Base-by-base conservation (phyloP, 2,329 filamentous ascomycete species). In the Fusarium solani-melongenae region DNA sequence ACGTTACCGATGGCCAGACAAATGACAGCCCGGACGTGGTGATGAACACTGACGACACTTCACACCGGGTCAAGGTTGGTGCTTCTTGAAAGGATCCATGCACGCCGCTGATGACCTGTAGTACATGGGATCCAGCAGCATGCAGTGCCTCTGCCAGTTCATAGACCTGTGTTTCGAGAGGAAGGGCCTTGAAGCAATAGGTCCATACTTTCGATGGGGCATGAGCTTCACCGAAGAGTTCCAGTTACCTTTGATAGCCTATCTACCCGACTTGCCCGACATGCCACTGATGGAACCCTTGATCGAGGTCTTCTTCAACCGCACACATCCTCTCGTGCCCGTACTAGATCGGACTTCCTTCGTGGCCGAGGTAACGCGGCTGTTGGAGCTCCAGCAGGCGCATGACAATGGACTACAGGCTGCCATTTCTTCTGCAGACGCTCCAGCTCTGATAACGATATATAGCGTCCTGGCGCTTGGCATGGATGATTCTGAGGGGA, bases 211-310 rank as follows among this genome's bases (percentile, higher is more conserved):
- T 2, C 69, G 73, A 38, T 76, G 74, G 74, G 74, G 74, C 0
- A 76, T 76, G 74, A 67, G 66, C 20, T 75, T 74, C 15, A 66
- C 74, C 5, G 74, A 76, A 44, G 74, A 76, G 57, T 76, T 68
- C 1, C 17, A 64, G 1, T 39, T 76, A 2, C 74, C 73, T 6
- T 24, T 76, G 6, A 57, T 69, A 9, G 64, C 70, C 6, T 62
- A 49, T 2, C 46, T 76, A 2, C 74, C 73, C 10, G 65, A 76
- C 12, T 41, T 76, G 8, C 71, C 74, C 0, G 59, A 66, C 24
- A 67, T 70, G 61, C 49, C 71, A 0, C 39, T 66, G 7, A 74
- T 76, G 69, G 73, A 76, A n/a, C 73, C 74, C 4, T 66, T 66
- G 10, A 64, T 76, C 22, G 66, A 69, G 27, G 69, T 71, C n/a